phyloP scores from a whole-genome alignment of 148 eudicot species.

The Rhododendron vialii region DNA sequence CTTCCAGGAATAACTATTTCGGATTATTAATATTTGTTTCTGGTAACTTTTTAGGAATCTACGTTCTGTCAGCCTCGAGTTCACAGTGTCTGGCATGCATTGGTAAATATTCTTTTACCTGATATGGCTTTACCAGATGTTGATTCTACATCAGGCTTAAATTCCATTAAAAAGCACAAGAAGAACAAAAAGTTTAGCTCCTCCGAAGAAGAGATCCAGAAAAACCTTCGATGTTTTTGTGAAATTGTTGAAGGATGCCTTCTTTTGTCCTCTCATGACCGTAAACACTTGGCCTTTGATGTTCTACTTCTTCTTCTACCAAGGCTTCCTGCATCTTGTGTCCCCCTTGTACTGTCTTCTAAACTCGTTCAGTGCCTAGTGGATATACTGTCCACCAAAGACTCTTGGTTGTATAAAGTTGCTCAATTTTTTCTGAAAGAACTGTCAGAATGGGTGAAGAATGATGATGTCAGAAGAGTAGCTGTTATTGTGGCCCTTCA shows the following conservation, averaged over 20 bases:
- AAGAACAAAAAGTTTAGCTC: conserved; percentile 67
- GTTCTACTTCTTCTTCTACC: conserved; percentile 77
- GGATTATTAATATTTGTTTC: not conserved
- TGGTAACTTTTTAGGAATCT: conserved; percentile 57
- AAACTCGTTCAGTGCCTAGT: conserved; percentile 83
- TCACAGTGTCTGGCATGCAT: conserved; percentile 80
- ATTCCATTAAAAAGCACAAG: conserved; percentile 66
- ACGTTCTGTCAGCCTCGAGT: conserved; percentile 93
- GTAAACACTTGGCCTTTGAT: conserved; percentile 84
- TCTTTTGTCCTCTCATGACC: conserved; percentile 81
- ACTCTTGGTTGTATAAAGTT: conserved; percentile 84
- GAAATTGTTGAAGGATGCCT: conserved; percentile 75
- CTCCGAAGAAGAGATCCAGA: conserved; percentile 67
- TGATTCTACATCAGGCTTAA: conserved; percentile 43
- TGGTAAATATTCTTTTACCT: conserved; percentile 66
- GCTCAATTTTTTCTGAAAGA: conserved; percentile 71
- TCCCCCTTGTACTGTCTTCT: conserved; percentile 59
- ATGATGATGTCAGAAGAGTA: conserved; percentile 68
- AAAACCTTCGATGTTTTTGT: conserved; percentile 56
- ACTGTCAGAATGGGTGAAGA: conserved; percentile 57
- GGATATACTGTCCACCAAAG: conserved; percentile 72
- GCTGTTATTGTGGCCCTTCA: conserved; percentile 77
- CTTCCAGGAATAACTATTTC: not conserved
- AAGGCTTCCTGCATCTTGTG: conserved; percentile 72
- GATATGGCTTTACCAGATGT: conserved; percentile 50